Base-by-base conservation (phyloP, 164 flowering plant species). In the Euptelea pleiosperma region DNA sequence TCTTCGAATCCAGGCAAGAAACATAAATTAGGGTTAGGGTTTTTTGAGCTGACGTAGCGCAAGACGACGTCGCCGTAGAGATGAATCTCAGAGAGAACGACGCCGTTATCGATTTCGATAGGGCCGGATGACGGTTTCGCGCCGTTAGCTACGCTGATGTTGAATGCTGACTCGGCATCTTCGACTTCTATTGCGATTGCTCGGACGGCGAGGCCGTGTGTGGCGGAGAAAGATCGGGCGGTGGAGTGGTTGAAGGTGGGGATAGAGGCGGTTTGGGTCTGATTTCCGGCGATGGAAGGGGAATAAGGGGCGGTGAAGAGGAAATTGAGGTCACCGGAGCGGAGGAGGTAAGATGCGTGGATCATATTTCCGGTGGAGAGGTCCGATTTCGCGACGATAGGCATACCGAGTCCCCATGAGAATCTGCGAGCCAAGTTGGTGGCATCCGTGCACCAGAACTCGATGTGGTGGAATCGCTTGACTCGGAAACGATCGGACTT, bases 221-320 rank as follows among this genome's bases (percentile, higher is more conserved):
- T 19, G 40, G 77, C 65, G 62, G 79, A 33, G 75, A 90, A 90
- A 36, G 70, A 44, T 55, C 57, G 69, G 65, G 63, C 82, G 40
- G 59, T 56, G 29, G 72, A 36, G 69, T 54, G 65, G 57, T 68
- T 55, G 73, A 90, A 85, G 64, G 78, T 61, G 47, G 92, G 92
- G 57, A 87, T 72, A 21, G 91, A 60, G 31, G n/a, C n/a, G n/a
- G n/a, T n/a, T n/a, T n/a, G 87, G 78, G 10, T 80, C 55, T n/a
- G 8, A 37, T 37, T 37, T 14, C 41, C 41, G 41, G 41, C 53
- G 37, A 79, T 53, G 14, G 93, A 65, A 18, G 97, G 84, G 2
- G 97, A 85, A 68, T 90, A 90, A 30, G 97, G 87, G 14, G 97
- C 87, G 45, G 95, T 73, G 84, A 90, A 90, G 63, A 87, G 85